A percentile compares a stretch with the other conserved stretches of the same genome.
phyloP scores from a whole-genome alignment of 805 yeast genomes.

The Crinitomyces ghanaensis region DNA sequence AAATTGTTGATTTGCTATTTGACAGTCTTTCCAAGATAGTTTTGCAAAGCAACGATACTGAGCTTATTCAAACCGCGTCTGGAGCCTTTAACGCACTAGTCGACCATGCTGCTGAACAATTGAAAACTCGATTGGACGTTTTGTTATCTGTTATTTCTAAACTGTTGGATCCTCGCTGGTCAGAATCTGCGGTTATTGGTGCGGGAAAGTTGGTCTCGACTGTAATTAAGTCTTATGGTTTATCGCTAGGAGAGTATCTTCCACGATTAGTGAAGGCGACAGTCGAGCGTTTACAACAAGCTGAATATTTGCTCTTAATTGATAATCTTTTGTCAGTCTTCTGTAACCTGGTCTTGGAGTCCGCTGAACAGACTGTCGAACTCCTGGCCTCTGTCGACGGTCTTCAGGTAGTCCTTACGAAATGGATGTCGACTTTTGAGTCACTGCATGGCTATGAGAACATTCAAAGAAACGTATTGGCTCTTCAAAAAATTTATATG shows the following conservation, averaged over 20 bases:
- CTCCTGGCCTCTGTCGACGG: slow-evolving; percentile 44
- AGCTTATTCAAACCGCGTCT: slow-evolving; percentile 64
- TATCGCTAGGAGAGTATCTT: slow-evolving; percentile 29
- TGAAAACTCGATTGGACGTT: slow-evolving; percentile 36
- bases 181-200: slow-evolving; percentile 74
- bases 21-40: slow-evolving; percentile 39
- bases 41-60: slow-evolving; percentile 50
- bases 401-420: slow-evolving; percentile 47
- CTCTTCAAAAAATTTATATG: slow-evolving; percentile 55
- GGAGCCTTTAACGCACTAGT: slow-evolving; percentile 59
- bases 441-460: slow-evolving; percentile 67
- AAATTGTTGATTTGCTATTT: slow-evolving; percentile 15
- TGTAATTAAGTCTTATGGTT: slow-evolving; percentile 42
- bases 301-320: slow-evolving; percentile 59
- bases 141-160: slow-evolving; percentile 57
- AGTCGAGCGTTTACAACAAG: slow-evolving; percentile 49
- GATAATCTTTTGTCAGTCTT: slow-evolving; percentile 71
- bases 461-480: slow-evolving; percentile 54
- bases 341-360: slow-evolving; percentile 52
- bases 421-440: slow-evolving; percentile 79
- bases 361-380: slow-evolving; percentile 52
- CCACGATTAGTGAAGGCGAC: slow-evolving; percentile 63
- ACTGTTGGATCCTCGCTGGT: slow-evolving; percentile 55
- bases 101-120: slow-evolving; percentile 26
- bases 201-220: slow-evolving; percentile 58